These are phyloP conservation scores for Trametes sanguinea DNA, from an alignment of 768 basidiomycete species.

Conservation along the genomic window DNA sequence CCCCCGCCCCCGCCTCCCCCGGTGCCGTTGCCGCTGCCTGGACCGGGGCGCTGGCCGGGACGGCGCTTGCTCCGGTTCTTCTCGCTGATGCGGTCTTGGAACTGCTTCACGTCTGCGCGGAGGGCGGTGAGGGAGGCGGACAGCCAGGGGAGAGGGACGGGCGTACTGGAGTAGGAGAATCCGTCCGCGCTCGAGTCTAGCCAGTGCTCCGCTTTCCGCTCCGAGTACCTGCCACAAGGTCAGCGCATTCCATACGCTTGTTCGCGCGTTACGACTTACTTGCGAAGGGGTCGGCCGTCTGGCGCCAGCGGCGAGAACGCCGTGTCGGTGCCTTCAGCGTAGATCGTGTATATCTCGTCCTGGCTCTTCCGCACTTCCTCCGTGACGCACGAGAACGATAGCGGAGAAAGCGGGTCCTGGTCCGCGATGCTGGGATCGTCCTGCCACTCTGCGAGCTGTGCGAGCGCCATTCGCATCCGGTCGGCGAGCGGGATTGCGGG, in stretches of 20 bases:
- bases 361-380: conserved; percentile 55
- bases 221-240: conserved; percentile 50
- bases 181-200: conserved; percentile 59
- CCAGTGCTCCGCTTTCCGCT: conserved; percentile 59
- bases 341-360: conserved; percentile 47
- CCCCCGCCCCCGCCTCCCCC: background rate
- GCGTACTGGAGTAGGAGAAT: conserved; percentile 55
- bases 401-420: conserved; percentile 57
- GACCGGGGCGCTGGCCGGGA: conserved; percentile 7
- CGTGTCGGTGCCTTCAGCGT: conserved; percentile 43
- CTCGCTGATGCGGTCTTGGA: conserved; percentile 17
- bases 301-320: conserved; percentile 59
- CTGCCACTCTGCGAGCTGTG: conserved; percentile 52
- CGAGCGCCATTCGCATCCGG: conserved; percentile 58
- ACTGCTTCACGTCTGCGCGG: conserved; percentile 15
- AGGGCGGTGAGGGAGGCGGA: background rate
- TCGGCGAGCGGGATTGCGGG: conserved; percentile 41
- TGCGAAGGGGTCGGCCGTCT: conserved; percentile 62
- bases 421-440: conserved; percentile 46
- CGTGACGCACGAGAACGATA: conserved; percentile 69
- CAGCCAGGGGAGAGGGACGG: background rate
- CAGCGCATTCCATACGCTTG: background rate
- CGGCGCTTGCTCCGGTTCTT: conserved; percentile 16
- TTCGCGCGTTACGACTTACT: conserved; percentile 41
- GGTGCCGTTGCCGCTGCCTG: background rate